A percentile compares a stretch with the other conserved stretches of the same genome.
Evolutionary conservation across 2,329 filamentous ascomycete species (phyloP).

Genomic region (Fusarium burgessii): DNA sequence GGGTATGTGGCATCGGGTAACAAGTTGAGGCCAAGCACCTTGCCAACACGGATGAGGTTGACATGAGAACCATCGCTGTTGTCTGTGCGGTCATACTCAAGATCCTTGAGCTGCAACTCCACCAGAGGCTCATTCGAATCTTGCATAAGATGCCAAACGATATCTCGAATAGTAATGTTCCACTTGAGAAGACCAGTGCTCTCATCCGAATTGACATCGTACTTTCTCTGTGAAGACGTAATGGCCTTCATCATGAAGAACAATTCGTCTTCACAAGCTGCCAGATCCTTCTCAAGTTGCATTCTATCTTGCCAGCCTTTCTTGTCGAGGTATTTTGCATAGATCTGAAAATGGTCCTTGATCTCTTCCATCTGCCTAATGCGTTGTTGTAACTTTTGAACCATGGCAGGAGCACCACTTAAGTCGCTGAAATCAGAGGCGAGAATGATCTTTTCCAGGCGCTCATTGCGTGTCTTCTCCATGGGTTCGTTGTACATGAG

Average conservation of each 20-base stretch:
- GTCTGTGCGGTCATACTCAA: conserved; percentile 94
- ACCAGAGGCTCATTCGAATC: conserved; percentile 89
- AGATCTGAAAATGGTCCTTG: conserved; percentile 94
- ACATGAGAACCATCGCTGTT: conserved; percentile 97
- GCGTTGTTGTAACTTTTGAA: conserved; percentile 88
- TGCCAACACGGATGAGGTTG: conserved; percentile 89
- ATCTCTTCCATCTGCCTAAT: conserved; percentile 96
- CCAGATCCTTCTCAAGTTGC: conserved; percentile 87
- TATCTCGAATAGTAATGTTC: conserved; percentile 93
- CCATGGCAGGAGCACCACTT: conserved; percentile 91
- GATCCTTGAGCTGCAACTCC: conserved; percentile 91
- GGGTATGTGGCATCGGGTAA: conserved; percentile 93
- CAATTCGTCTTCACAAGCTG: conserved; percentile 92
- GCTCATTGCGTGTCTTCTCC: conserved; percentile 96
- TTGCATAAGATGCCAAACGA: conserved; percentile 96
- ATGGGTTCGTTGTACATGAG: conserved; percentile 95
- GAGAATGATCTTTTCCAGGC: conserved; percentile 97
- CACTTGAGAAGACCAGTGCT: conserved; percentile 86
- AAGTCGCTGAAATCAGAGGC: conserved; percentile 98
- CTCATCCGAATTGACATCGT: conserved; percentile 73
- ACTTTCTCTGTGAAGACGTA: conserved; percentile 91
- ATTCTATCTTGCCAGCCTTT: conserved; percentile 93
- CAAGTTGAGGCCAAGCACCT: conserved; percentile 89
- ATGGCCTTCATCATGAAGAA: conserved; percentile 99
- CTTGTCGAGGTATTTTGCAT: conserved; percentile 86